Evolutionary conservation across 2,329 filamentous ascomycete genomes (phyloP).

Genomic region (Laburnicola sp.): DNA sequence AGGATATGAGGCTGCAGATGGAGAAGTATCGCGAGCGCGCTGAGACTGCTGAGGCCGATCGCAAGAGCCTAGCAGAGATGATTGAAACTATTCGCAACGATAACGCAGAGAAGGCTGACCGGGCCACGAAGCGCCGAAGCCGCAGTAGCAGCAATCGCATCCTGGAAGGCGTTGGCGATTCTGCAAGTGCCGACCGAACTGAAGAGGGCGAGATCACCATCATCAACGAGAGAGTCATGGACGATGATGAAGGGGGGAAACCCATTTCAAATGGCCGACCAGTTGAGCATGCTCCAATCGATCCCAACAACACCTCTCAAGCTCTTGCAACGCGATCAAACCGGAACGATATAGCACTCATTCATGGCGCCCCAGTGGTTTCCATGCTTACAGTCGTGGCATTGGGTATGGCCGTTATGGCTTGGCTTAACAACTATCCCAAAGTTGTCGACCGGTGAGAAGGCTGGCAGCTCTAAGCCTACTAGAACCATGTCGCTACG

Average conservation of each 20-base stretch:
- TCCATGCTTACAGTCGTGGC: constrained; percentile 47
- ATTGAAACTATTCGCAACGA: constrained; percentile 77
- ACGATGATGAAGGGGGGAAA: constrained; percentile 27
- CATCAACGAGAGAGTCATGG: constrained; percentile 38
- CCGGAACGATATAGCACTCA: constrained; percentile 33
- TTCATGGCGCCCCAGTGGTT: constrained; percentile 44
- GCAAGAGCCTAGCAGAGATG: constrained; percentile 83
- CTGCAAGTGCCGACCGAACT: constrained; percentile 24
- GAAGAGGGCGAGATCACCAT: constrained; percentile 45
- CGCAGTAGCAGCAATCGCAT: constrained; percentile 26
- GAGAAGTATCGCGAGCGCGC: constrained; percentile 76
- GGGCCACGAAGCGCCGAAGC: constrained; percentile 33
- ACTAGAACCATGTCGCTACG: constrained; percentile 1
- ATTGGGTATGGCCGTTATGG: constrained; percentile 47
- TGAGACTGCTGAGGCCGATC: constrained; percentile 78
- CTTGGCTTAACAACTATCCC: constrained; percentile 49
- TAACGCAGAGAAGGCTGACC: constrained; percentile 52
- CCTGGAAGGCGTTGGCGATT: constrained; percentile 10
- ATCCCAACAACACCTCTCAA: constrained; percentile 23
- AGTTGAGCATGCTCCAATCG: constrained; percentile 22
- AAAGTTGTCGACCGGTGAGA: constrained; percentile 51
- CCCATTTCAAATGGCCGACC: constrained; percentile 35
- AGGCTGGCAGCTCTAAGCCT: not conserved
- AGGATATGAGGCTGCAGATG: constrained; percentile 76
- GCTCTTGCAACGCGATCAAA: constrained; percentile 33